A percentile compares a stretch with the other conserved stretches of the same genome.
phyloP scores from a whole-genome alignment of 2,329 filamentous ascomycete genomes.

The Lasiodiplodia theobromae region DNA sequence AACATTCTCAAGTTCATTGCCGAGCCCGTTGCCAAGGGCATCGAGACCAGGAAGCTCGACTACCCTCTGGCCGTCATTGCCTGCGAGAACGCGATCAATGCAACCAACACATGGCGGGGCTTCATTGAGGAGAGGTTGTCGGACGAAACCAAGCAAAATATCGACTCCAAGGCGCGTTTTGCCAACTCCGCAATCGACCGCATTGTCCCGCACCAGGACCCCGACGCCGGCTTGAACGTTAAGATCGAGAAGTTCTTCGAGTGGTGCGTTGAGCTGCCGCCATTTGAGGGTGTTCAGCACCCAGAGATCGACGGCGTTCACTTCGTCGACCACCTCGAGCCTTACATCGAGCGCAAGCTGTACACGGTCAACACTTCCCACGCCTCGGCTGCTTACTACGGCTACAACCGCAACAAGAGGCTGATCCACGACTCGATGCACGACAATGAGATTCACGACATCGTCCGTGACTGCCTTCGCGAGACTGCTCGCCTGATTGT shows the following conservation, averaged over 20 bases:
- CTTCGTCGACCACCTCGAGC: slow-evolving; percentile 89
- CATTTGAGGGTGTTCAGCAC: slow-evolving; percentile 72
- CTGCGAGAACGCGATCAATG: slow-evolving; percentile 97
- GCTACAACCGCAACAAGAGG: slow-evolving; percentile 82
- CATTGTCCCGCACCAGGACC: slow-evolving; percentile 90
- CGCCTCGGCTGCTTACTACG: slow-evolving; percentile 94
- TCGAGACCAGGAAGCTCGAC: slow-evolving; percentile 72
- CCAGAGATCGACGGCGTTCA: slow-evolving; percentile 87
- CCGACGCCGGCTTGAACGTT: slow-evolving; percentile 82
- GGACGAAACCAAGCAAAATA: slow-evolving; percentile 67
- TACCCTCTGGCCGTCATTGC: slow-evolving; percentile 89
- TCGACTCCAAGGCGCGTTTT: slow-evolving; percentile 80
- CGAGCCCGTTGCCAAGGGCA: slow-evolving; percentile 91
- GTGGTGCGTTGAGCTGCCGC: slow-evolving; percentile 92
- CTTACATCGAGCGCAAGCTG: slow-evolving; percentile 98
- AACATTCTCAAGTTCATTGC: slow-evolving; percentile 97
- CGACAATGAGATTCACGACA: slow-evolving; percentile 78
- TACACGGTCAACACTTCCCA: slow-evolving; percentile 99
- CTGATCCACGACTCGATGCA: slow-evolving; percentile 89
- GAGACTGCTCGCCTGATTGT: slow-evolving; percentile 90
- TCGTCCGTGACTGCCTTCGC: slow-evolving; percentile 79
- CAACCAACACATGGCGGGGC: slow-evolving; percentile 83
- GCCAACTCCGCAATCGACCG: slow-evolving; percentile 99
- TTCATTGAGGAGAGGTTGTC: slow-evolving; percentile 80
- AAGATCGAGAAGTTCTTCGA: slow-evolving; percentile 99